Base-by-base conservation (phyloP, 1,284 basidiomycete species). In the Trametes polyzona region DNA sequence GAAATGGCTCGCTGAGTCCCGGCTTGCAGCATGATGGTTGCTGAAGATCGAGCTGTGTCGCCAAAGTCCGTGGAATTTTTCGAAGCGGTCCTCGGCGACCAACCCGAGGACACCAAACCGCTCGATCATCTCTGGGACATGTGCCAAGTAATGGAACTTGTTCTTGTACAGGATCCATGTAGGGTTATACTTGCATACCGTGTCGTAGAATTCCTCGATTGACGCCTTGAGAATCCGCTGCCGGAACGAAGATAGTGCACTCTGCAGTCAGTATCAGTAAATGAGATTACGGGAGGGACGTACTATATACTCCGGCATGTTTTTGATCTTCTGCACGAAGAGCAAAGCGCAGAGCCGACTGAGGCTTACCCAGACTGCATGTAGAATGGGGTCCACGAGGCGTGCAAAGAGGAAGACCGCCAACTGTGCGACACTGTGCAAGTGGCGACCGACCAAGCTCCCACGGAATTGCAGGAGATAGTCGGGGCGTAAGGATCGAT, bases 111-210 rank as follows among this genome's bases (percentile, higher is more conserved):
- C 21, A 2, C 47, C 47, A n/a, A 48, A 37, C 21, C 47, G 47
- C 27, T 27, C 14, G 35, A 48, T 37, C 10, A 37, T 21, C 7
- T 4, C 23, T 7, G 47, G 32, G n/a, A 17, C n/a, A n/a, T 48
- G 47, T 16, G 33, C 47, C 6, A 48, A 35, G n/a, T 37, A 26
- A 19, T 48, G 47, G 29, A 48, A 48, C 35, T 48, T 48, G 33
- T n/a, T 14, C 29, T 48, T 48, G 33, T 37, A 48, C 33, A 48
- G 36, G 21, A 48, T 24, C 33, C 33, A 37, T 11, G 33, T 48
- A 4, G 47, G 47, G 24, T 37, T 37, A 21, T 26, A 48, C 32
- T 32, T 8, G 2, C 9, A 16, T 3, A 35, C 30, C 8, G 17
- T 17, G 30, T 47, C 30, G 30, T 16, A 35, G 23, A 47, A 35